Percentiles rank a stretch among this genome's conserved stretches.
Conservation (phyloP, 2,329 filamentous ascomycete genomes). For the Epichloe bromicola region DNA sequence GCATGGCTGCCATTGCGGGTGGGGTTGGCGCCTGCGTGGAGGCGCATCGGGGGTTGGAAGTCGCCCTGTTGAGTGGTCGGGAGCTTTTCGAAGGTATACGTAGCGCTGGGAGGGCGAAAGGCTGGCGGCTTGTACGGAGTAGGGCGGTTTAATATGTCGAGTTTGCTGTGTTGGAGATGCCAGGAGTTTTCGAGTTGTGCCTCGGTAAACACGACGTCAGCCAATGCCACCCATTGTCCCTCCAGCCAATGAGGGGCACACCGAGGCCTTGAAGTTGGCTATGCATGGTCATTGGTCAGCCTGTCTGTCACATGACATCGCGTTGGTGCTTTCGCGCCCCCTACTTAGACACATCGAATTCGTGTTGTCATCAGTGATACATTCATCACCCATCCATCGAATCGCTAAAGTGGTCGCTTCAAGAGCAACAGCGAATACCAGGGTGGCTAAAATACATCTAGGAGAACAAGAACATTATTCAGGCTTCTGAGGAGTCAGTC, state of each 20-base stretch:
- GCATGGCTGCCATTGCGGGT: slow-evolving; percentile 49
- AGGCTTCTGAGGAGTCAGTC: neutral
- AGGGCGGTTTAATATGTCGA: too few species aligned
- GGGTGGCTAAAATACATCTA: neutral
- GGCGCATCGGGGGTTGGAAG: slow-evolving; percentile 10
- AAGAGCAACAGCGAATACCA: neutral
- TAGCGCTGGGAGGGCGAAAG: neutral
- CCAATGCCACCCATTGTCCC: neutral
- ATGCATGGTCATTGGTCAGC: too few species aligned
- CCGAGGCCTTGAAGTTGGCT: neutral
- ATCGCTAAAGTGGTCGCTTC: neutral
- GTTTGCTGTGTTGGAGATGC: neutral
- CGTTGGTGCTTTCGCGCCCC: neutral
- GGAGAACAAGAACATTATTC: neutral
- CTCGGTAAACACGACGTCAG: slow-evolving; percentile 2
- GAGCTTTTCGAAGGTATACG: neutral
- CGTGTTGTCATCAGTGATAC: too few species aligned
- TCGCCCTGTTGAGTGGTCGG: neutral
- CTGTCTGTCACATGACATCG: slow-evolving; percentile 1
- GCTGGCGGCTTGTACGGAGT: neutral
- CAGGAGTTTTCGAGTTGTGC: slow-evolving; percentile 7
- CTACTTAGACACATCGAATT: neutral
- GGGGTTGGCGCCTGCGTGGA: slow-evolving; percentile 4
- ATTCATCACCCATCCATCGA: neutral
- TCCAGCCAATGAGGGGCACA: too few species aligned